Base-by-base conservation (phyloP, 2,329 filamentous ascomycete genomes). In the Aureobasidium zeae region DNA sequence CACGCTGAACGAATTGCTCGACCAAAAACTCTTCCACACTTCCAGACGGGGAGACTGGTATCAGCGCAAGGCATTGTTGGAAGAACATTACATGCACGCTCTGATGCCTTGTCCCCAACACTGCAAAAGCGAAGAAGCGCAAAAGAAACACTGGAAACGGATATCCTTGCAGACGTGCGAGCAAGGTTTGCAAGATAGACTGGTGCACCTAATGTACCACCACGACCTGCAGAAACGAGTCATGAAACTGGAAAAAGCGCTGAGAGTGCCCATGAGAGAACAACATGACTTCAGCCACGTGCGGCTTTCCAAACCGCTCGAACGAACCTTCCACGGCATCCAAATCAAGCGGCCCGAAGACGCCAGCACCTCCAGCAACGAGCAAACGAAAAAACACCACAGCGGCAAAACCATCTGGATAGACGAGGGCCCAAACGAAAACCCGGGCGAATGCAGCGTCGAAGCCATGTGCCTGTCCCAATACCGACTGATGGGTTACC, bases 281-380 rank as follows among this genome's bases (percentile, higher is more conserved):
- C 88, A 96, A 57, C 91, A 98, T 62, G 83, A 95, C 57, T 98
- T 98, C 62, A 79, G 81, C 0, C 87, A 96, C 61, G 83, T 93
- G 3, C 74, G 77, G 26, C 73, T 98, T 2, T 72, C 76, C 4
- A 82, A 83, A 52, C 84, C 91, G 0, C 68, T 79, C 26, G 82
- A 93, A 56, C 77, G 89, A 37, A 77, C 70, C 0, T 76, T 94
- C 5, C 68, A 85, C 51, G 91, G 91, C 0, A 77, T 85, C 10
- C 84, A 86, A 45, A 71, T 96, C 45, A 81, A 61, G 45, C 52
- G 56, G 25, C 42, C 30, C 44, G 51, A 42, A 17, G 41, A 33
- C n/a, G n/a, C n/a, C n/a, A n/a, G n/a, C n/a, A 22, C 38, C 35
- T 30, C 17, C 48, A 45, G 28, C 64, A 54, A 48, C 55, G 31